These are phyloP conservation scores for Tricholoma hemisulphureum DNA, from an alignment of 768 basidiomycete genomes.

Conservation along the genomic window DNA sequence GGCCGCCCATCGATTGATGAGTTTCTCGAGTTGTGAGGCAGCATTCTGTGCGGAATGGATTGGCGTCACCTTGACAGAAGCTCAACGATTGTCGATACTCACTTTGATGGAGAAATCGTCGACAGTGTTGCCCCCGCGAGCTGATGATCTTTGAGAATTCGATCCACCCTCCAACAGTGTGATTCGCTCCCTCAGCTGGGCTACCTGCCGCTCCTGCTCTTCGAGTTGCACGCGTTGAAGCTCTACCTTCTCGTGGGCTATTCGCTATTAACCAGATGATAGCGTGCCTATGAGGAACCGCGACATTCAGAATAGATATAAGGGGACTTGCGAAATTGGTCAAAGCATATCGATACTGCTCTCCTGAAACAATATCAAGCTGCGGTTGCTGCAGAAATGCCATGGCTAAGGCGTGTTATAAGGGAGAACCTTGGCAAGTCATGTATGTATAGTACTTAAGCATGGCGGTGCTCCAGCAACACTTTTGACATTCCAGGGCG, in stretches of 20 bases:
- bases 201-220: slow-evolving; percentile 83
- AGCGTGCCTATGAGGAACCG: background rate
- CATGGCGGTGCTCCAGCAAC: background rate
- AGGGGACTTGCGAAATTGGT: slow-evolving; percentile 67
- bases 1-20: slow-evolving; percentile 86
- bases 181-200: slow-evolving; percentile 67
- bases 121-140: slow-evolving; percentile 60
- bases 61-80: too few relatives aligned
- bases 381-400: slow-evolving; percentile 29
- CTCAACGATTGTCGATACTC: too few relatives aligned
- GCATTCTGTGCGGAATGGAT: slow-evolving; percentile 52
- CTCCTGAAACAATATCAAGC: slow-evolving; percentile 48
- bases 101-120: slow-evolving; percentile 91
- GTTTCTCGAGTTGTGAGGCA: slow-evolving; percentile 77
- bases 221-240: slow-evolving; percentile 75
- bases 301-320: background rate
- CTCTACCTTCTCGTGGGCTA: slow-evolving; percentile 88
- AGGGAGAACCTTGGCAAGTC: background rate
- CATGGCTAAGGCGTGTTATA: slow-evolving; percentile 10
- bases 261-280: slow-evolving; percentile 50
- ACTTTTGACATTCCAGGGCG: background rate
- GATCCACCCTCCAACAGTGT: slow-evolving; percentile 68
- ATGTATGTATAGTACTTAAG: background rate
- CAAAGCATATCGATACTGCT: slow-evolving; percentile 81
- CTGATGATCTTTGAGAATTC: slow-evolving; percentile 36